A percentile compares a stretch with the other conserved stretches of the same genome.
These are phyloP conservation scores for Eucalyptus guilfoylei DNA, from an alignment of 345 rosid genomes.

Conservation along the genomic window DNA sequence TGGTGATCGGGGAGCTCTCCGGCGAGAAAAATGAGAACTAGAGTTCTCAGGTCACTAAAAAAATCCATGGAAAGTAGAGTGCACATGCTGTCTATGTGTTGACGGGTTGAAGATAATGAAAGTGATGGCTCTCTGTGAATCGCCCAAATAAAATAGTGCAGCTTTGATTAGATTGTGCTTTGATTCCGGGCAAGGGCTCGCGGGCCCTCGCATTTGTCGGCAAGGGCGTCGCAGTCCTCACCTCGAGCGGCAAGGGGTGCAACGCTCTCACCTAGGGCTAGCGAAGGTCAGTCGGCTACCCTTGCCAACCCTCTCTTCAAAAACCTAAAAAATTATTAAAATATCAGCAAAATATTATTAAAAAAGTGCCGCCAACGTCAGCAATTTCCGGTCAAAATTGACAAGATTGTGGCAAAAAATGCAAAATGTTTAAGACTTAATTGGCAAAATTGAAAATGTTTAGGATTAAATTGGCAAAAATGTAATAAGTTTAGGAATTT, in stretches of 20 bases:
- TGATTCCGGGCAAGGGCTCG: rapidly evolving
- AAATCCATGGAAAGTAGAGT: not conserved
- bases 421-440: too few relatives aligned
- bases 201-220: rapidly evolving
- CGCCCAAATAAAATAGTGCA: not conserved
- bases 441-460: too few relatives aligned
- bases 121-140: not conserved
- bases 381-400: too few relatives aligned
- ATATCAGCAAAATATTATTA: too few relatives aligned
- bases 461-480: too few relatives aligned
- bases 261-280: too few relatives aligned
- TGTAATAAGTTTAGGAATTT: rapidly evolving
- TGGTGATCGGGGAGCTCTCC: not conserved
- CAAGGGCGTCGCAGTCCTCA: rapidly evolving
- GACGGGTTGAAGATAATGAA: not conserved
- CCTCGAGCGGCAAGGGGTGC: too few relatives aligned
- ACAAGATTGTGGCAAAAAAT: too few relatives aligned
- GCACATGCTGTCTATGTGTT: not conserved
- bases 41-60: not conserved
- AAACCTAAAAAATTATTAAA: too few relatives aligned
- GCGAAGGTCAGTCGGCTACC: too few relatives aligned
- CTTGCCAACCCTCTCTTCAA: too few relatives aligned
- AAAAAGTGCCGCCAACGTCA: rapidly evolving
- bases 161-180: not conserved
- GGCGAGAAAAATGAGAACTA: not conserved